Conservation (phyloP, 129 eudicot species). For the Erigeron canadensis region DNA sequence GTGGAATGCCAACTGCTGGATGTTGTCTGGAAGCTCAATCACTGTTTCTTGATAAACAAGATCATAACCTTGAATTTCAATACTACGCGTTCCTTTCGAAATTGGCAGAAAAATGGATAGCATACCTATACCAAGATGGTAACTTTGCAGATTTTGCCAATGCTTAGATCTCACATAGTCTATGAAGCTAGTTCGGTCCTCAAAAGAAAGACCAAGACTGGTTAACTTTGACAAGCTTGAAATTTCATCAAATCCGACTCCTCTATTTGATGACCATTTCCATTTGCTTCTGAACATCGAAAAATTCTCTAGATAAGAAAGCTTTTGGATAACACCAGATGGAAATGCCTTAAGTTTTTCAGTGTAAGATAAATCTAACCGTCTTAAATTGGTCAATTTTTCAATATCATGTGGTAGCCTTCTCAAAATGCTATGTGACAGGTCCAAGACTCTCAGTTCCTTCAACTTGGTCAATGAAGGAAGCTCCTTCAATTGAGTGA, state of each 20-base stretch:
- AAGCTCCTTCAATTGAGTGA: constrained; percentile 22
- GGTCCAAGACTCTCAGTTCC: constrained; percentile 36
- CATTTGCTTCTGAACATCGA: constrained; percentile 38
- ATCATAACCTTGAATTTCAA: constrained; percentile 44
- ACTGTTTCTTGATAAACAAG: constrained; percentile 9
- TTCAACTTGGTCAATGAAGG: constrained; percentile 35
- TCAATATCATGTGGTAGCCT: constrained; percentile 34
- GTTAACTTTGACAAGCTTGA: constrained; percentile 25
- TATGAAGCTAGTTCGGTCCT: constrained; percentile 35
- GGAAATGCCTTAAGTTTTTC: constrained; percentile 29
- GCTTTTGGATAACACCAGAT: constrained; percentile 30
- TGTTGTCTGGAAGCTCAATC: constrained; percentile 37
- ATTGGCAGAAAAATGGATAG: constrained; percentile 32
- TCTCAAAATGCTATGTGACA: constrained; percentile 27
- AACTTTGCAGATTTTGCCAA: constrained; percentile 34
- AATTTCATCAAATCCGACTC: constrained; percentile 33
- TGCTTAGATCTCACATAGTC: constrained; percentile 41
- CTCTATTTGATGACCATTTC: constrained; percentile 29
- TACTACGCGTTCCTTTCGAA: constrained; percentile 26
- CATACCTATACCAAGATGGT: constrained; percentile 44
- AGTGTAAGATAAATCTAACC: constrained; percentile 39
- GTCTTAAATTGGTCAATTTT: constrained; percentile 31
- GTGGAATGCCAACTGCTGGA: constrained; percentile 40
- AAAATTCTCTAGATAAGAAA: constrained; percentile 36
- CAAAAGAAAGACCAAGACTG: constrained; percentile 37